phyloP scores from a whole-genome alignment of 495 filamentous ascomycete genomes.

The Trichoderma gamsii region DNA sequence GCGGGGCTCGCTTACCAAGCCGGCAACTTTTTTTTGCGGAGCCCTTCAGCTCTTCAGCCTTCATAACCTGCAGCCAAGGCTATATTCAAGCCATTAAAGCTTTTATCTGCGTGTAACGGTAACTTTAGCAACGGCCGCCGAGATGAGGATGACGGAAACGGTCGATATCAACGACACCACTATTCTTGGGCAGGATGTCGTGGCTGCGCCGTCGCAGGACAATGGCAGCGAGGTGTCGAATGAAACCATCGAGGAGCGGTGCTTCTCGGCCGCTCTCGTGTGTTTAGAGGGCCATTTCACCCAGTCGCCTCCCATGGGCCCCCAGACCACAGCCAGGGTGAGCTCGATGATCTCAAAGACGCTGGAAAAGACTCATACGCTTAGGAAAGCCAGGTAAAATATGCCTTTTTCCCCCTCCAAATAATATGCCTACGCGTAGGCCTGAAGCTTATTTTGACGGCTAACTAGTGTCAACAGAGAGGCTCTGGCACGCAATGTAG shows the following conservation, averaged over 20 bases:
- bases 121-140: not conserved
- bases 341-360: constrained; percentile 46
- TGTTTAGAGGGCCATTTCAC: constrained; percentile 51
- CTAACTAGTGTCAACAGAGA: constrained; percentile 35
- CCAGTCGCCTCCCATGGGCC: constrained; percentile 41
- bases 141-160: constrained; percentile 9
- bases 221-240: constrained; percentile 25
- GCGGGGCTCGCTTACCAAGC: constrained; percentile 11
- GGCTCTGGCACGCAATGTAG: constrained; percentile 49
- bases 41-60: not conserved
- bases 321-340: constrained; percentile 42
- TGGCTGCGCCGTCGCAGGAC: not conserved
- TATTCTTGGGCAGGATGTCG: not conserved
- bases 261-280: constrained; percentile 47
- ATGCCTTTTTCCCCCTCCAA: not conserved
- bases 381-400: constrained; percentile 47
- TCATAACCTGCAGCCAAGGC: constrained; percentile 6
- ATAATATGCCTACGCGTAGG: not conserved
- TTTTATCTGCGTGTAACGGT: not conserved
- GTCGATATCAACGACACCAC: constrained; percentile 4
- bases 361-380: constrained; percentile 46
- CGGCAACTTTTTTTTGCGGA: constrained; percentile 9
- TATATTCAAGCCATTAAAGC: not conserved
- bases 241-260: constrained; percentile 52
- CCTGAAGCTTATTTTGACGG: too few relatives aligned